Evolutionary conservation across 2,329 filamentous ascomycete genomes (phyloP).

Genomic region (Magnaporthales sp.): DNA sequence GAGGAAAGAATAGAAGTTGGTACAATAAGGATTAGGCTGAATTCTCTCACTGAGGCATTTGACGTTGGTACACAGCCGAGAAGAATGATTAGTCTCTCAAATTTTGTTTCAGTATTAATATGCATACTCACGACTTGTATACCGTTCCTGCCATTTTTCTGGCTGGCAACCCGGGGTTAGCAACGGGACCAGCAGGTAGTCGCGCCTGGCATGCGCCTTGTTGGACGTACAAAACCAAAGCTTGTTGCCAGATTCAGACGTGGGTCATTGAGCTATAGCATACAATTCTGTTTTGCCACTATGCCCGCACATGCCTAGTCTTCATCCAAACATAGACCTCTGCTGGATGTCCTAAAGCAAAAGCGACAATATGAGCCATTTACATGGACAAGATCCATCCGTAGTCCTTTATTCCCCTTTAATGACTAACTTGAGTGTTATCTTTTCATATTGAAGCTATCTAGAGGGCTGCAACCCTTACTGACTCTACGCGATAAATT

Average conservation of each 20-base stretch:
- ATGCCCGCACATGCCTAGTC: too few species aligned
- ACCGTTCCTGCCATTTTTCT: background rate
- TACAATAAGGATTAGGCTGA: background rate
- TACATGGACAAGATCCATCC: too few species aligned
- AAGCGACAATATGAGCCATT: too few species aligned
- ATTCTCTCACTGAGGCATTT: slow-evolving; percentile 1
- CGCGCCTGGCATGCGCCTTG: too few species aligned
- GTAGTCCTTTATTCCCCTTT: too few species aligned
- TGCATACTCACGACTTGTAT: background rate
- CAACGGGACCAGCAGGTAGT: too few species aligned
- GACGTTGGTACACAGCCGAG: background rate
- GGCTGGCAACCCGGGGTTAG: too few species aligned
- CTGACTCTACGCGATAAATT: background rate
- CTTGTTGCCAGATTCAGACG: background rate
- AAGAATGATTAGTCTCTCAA: background rate
- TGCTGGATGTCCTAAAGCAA: too few species aligned
- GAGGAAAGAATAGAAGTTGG: background rate
- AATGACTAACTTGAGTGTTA: background rate
- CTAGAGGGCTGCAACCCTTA: background rate
- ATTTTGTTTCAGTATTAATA: background rate
- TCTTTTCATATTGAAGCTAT: background rate
- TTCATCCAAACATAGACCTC: too few species aligned
- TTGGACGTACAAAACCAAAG: too few species aligned
- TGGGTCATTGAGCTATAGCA: background rate
- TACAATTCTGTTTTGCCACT: background rate